A percentile compares a stretch with the other conserved stretches of the same genome.
These are phyloP conservation scores for Plasmodium yoelii DNA, from an alignment of 169 alveolate genomes.

Conservation along the genomic window DNA sequence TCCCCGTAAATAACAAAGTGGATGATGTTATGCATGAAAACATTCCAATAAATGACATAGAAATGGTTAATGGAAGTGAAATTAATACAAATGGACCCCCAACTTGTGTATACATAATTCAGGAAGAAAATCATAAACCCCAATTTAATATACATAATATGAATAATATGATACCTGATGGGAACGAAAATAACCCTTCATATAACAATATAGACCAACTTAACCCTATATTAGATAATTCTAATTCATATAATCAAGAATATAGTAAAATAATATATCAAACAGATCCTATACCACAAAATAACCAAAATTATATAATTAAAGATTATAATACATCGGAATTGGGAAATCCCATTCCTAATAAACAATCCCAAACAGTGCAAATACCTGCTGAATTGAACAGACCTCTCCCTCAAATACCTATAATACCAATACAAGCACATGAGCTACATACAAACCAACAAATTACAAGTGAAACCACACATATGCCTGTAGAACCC, in stretches of 20 bases:
- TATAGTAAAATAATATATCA: conserved; percentile 14
- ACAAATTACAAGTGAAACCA: neutral
- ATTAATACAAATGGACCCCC: neutral
- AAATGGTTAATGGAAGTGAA: conserved; percentile 11
- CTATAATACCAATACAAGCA: neutral
- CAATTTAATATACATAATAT: conserved; percentile 10
- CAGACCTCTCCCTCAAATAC: neutral
- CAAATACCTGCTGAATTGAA: conserved; percentile 17
- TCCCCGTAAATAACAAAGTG: conserved; percentile 5
- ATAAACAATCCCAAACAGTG: conserved; percentile 8
- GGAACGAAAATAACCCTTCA: neutral
- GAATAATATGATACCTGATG: neutral
- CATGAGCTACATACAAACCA: neutral
- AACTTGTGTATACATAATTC: neutral
- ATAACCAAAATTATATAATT: conserved; percentile 1
- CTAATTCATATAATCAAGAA: conserved; percentile 16
- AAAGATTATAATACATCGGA: conserved; percentile 1
- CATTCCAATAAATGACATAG: conserved; percentile 2
- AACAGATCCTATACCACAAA: conserved; percentile 3
- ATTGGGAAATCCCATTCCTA: neutral
- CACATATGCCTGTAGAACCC: conserved; percentile 2
- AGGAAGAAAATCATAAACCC: conserved; percentile 1
- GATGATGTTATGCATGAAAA: neutral
- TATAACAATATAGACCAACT: conserved; percentile 7
- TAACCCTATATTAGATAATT: conserved; percentile 1